Conservation (phyloP, 2,329 filamentous ascomycete species). For the Trichocomaceae sp. region DNA sequence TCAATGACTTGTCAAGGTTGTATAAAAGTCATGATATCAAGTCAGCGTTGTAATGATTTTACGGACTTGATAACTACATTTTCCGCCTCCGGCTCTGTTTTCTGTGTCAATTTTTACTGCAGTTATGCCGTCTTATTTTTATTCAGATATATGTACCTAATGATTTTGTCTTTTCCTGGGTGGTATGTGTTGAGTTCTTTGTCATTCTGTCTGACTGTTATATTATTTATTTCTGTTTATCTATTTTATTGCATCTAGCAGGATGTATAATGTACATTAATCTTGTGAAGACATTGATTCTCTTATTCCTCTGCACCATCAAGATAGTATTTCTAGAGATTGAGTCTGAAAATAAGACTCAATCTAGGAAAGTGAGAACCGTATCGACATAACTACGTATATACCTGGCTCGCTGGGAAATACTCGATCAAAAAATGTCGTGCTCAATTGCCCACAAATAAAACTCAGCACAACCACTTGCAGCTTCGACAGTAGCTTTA, state of each 20-base stretch:
- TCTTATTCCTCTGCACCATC: background rate
- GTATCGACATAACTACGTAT: too few species aligned
- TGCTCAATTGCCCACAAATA: too few species aligned
- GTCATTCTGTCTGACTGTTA: background rate
- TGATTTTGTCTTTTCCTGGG: background rate
- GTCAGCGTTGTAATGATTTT: constrained; percentile 1
- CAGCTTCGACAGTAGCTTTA: too few species aligned
- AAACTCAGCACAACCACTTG: too few species aligned
- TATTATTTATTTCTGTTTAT: background rate
- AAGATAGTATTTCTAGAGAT: background rate
- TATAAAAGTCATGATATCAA: background rate
- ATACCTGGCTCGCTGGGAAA: too few species aligned
- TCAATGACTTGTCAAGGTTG: background rate
- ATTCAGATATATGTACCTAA: background rate
- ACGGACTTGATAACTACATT: background rate
- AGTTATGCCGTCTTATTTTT: background rate
- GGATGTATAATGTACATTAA: too few species aligned
- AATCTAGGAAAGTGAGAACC: too few species aligned
- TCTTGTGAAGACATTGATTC: too few species aligned
- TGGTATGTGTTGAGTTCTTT: background rate
- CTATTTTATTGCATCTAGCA: background rate
- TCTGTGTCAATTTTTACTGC: background rate
- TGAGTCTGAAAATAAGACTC: too few species aligned
- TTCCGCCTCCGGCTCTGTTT: background rate
- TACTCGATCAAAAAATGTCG: too few species aligned